phyloP scores from a whole-genome alignment of 208 protist genomes.

The Leishmania turanica region DNA sequence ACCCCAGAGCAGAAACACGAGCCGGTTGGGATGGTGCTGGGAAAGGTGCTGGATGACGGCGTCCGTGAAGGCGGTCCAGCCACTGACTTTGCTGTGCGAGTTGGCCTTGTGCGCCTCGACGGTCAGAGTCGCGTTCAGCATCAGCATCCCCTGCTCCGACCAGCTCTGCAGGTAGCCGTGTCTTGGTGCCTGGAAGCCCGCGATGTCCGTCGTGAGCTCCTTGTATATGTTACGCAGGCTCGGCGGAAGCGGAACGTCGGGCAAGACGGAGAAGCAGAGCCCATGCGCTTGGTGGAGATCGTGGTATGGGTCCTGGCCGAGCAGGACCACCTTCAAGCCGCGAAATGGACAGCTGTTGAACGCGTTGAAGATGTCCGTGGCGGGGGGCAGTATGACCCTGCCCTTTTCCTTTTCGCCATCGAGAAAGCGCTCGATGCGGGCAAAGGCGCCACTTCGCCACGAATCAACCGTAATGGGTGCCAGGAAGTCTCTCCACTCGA shows the following conservation, averaged over 20 bases:
- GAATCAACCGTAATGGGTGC: slow-evolving; percentile 43
- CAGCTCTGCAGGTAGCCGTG: slow-evolving; percentile 96
- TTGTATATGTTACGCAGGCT: slow-evolving; percentile 97
- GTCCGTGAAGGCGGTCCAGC: slow-evolving; percentile 97
- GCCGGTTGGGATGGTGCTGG: slow-evolving; percentile 44
- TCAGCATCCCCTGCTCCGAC: slow-evolving; percentile 97
- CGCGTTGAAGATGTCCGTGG: slow-evolving; percentile 85
- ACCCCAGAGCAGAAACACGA: slow-evolving; percentile 98
- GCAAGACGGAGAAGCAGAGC: slow-evolving; percentile 95
- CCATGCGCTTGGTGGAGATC: slow-evolving; percentile 96
- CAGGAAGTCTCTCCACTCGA: slow-evolving; percentile 64
- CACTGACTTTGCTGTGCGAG: slow-evolving; percentile 88
- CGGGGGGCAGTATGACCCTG: slow-evolving; percentile 81
- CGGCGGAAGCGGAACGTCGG: slow-evolving; percentile 85
- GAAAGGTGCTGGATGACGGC: slow-evolving; percentile 89
- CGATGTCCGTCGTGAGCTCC: slow-evolving; percentile 90
- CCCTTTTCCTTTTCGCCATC: slow-evolving; percentile 41
- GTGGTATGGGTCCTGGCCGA: slow-evolving; percentile 98
- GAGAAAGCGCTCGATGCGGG: slow-evolving; percentile 70
- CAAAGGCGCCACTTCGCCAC: slow-evolving; percentile 52
- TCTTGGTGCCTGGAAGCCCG: slow-evolving; percentile 79
- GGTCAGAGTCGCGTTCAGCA: slow-evolving; percentile 97
- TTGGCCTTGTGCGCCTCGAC: slow-evolving; percentile 94
- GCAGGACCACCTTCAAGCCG: slow-evolving; percentile 93
- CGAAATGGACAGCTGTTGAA: slow-evolving; percentile 93